phyloP scores from a whole-genome alignment of 371 early-diverging fungal species.

The Nematocida minor region DNA sequence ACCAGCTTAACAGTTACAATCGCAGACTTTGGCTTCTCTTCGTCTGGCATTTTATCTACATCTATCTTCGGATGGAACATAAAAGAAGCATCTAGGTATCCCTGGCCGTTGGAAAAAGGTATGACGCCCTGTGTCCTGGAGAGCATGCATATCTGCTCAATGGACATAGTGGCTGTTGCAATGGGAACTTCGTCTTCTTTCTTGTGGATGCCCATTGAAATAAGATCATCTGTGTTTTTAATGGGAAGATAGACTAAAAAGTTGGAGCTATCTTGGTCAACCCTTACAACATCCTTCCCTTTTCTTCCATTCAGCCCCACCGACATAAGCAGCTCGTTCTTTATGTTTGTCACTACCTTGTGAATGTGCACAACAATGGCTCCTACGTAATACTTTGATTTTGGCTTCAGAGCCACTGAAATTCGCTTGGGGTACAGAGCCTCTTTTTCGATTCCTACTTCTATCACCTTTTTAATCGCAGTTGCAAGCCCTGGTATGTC shows the following conservation, averaged over 20 bases:
- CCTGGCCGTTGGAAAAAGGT: constrained; percentile 21
- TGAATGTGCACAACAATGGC: constrained; percentile 60
- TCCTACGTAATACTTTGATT: constrained; percentile 59
- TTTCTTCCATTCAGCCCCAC: constrained; percentile 42
- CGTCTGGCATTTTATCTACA: constrained; percentile 16
- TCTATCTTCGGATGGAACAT: constrained; percentile 39
- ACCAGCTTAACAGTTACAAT: constrained; percentile 58
- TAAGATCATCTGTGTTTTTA: constrained; percentile 36
- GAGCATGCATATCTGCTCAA: constrained; percentile 44
- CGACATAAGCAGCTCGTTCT: neutral
- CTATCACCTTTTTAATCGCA: constrained; percentile 65
- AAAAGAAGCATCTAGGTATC: constrained; percentile 30
- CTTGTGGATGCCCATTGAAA: neutral
- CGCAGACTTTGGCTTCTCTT: constrained; percentile 45
- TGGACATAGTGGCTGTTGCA: neutral
- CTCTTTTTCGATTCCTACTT: constrained; percentile 43
- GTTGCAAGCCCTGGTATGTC: constrained; percentile 67
- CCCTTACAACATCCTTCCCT: neutral
- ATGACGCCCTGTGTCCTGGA: neutral
- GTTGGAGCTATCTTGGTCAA: neutral
- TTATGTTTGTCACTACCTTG: constrained; percentile 22
- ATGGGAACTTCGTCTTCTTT: neutral
- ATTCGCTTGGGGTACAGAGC: constrained; percentile 62
- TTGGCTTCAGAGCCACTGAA: constrained; percentile 58
- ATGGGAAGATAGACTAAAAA: constrained; percentile 35